Base-by-base conservation (phyloP, 495 filamentous ascomycete genomes). In the Thozetella sp. region DNA sequence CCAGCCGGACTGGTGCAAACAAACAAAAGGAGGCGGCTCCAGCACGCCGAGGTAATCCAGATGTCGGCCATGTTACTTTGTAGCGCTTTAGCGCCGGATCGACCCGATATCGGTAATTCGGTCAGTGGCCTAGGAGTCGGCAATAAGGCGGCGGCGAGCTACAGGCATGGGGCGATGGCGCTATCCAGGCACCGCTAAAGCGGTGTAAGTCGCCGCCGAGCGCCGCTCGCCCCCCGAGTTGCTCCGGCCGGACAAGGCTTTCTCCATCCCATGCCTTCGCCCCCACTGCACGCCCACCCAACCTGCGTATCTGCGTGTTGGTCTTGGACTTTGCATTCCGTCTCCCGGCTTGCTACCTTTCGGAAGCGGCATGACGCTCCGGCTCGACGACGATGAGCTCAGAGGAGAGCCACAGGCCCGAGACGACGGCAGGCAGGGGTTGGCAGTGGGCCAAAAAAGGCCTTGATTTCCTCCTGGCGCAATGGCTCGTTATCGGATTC, bases 401-500 rank as follows among this genome's bases (percentile, higher is more conserved):
- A 19, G n/a, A 48, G 3, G 43, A 20, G 43, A 3, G 43, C 9
- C 10, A 4, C n/a, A n/a, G 20, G n/a, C 43, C 43, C 43, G 10
- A 48, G 43, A 4, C 4, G 10, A 48, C 43, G 43, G 11, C 43
- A 9, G 20, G 43, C 43, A 13, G 10, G 43, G 11, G 12, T 4
- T 48, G 43, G 43, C 4, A 4, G 20, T 19, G 43, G n/a, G 4
- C n/a, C 4, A 17, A 56, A 27, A 61, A 40, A 34, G 61, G 67
- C 40, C 51, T 73, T 6, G 54, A 53, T 13, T 73, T 83, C 60
- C 59, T 86, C 58, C 67, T 78, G 25, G 75, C 75, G 51, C 83
- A 86, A 64, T 86, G 82, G 81, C 78, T 86, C 30, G 72, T 85
- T 19, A 74, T 86, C 56, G 83, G 80, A 23, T 82, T 86, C 55